Evolutionary conservation across 768 basidiomycete species (phyloP).

Genomic region (Suillus subluteus): DNA sequence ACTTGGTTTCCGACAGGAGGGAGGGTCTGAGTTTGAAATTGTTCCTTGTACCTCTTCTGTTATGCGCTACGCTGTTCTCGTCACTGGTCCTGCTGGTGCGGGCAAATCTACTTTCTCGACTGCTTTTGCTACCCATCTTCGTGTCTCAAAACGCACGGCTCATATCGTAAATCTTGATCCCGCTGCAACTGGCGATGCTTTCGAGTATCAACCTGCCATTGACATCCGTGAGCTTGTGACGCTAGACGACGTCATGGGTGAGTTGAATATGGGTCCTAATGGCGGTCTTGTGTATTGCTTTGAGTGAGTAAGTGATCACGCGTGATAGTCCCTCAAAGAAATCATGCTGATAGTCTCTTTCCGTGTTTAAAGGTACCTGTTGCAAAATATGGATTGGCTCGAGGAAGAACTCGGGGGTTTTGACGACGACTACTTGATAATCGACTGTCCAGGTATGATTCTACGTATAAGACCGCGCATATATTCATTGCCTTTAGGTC

Average conservation of each 20-base stretch:
- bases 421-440: slow-evolving; percentile 93
- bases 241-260: slow-evolving; percentile 94
- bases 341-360: slow-evolving; percentile 3
- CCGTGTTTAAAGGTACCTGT: slow-evolving; percentile 69
- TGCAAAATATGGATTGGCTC: slow-evolving; percentile 98
- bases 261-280: slow-evolving; percentile 94
- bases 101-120: slow-evolving; percentile 95
- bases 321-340: not conserved
- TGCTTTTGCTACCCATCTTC: slow-evolving; percentile 88
- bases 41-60: slow-evolving; percentile 14
- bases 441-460: slow-evolving; percentile 83
- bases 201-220: slow-evolving; percentile 90
- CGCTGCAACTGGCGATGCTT: slow-evolving; percentile 82
- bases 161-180: slow-evolving; percentile 99
- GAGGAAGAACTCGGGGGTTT: slow-evolving; percentile 94
- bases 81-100: slow-evolving; percentile 96
- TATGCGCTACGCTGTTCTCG: slow-evolving; percentile 89
- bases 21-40: slow-evolving; percentile 33
- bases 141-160: slow-evolving; percentile 75
- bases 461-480: slow-evolving; percentile 5
- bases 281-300: slow-evolving; percentile 98
- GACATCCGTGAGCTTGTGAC: slow-evolving; percentile 94
- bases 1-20: slow-evolving; percentile 9
- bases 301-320: slow-evolving; percentile 80
- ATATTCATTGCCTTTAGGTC: slow-evolving; percentile 54